Evolutionary conservation across 208 protist species (phyloP), one percentile per base, ranked within the genome.

Genomic region (Entamoeba moshkovskii): DNA sequence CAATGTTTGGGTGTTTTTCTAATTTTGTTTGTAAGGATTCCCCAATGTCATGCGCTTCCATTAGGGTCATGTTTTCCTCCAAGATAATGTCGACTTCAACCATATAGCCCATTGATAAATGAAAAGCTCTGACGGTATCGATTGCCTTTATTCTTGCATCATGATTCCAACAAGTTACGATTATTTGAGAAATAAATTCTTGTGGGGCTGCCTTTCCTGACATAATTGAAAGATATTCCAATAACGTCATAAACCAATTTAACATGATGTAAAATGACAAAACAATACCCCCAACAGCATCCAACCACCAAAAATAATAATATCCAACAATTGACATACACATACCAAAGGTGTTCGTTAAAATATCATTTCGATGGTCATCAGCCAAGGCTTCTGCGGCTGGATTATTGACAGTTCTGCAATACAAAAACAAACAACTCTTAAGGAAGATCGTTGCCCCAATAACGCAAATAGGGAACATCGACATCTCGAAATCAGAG

Each of bases 311-410:
- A 44, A 66, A 46, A 16, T 45, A 48, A 33, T 46, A n/a, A 92
- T 45, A 46, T 16, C 45, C 66, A 29, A 94, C 2, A 4, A 66
- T 52, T 29, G 52, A 47, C n/a, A 44, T 48, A 42, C 92, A 38
- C 33, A 42, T 49, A 66, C 94, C 94, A 73, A 93, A 93, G 8
- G 29, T 45, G n/a, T 95, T 95, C 3, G 93, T 95, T 16, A 95
- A 47, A 42, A 95, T 93, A 47, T 95, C 94, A 52, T 95, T 95
- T 22, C 38, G 3, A 45, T 95, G 94, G 52, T 95, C 94, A 25
- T 95, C 49, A 38, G 94, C 92, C 4, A 94, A 47, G 3, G 93
- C 93, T 0, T 22, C 59, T 42, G 59, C 59, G 48, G 93, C 91
- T 11, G 91, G n/a, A 25, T 46, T 66, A 25, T 92, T 94, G 3